phyloP scores from a whole-genome alignment of 108 stramenopile genomes.

The Epithemia pelagica region DNA sequence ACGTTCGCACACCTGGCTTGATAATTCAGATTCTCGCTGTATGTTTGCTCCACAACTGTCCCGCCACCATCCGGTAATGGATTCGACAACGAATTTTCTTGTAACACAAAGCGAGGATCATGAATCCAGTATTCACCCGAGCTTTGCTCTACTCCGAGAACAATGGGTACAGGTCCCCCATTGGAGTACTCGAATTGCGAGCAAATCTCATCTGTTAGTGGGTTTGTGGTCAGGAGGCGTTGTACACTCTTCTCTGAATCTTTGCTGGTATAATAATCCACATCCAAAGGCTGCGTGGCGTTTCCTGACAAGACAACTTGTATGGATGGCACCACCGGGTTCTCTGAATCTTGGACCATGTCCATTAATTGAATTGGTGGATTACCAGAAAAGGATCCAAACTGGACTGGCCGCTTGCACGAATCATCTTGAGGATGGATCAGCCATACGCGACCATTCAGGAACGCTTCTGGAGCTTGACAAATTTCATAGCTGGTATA shows the following conservation, averaged over 20 bases:
- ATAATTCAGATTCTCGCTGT: slow-evolving; percentile 5
- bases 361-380: neutral
- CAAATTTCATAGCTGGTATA: neutral
- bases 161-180: neutral
- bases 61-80: slow-evolving; percentile 52
- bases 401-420: neutral
- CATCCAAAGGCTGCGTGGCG: neutral
- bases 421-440: neutral
- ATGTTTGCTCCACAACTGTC: slow-evolving; percentile 11
- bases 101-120: slow-evolving; percentile 30
- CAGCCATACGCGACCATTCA: neutral
- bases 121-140: slow-evolving; percentile 11
- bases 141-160: neutral
- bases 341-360: neutral
- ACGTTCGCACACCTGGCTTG: slow-evolving; percentile 35
- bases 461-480: neutral
- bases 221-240: neutral
- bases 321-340: neutral
- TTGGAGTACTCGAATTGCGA: neutral
- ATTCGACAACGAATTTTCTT: slow-evolving; percentile 38
- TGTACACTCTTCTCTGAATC: neutral
- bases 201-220: neutral
- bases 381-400: neutral
- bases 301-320: neutral
- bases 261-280: neutral